Base-by-base conservation (phyloP, 2,329 filamentous ascomycete genomes). In the Alternaria arbusti region DNA sequence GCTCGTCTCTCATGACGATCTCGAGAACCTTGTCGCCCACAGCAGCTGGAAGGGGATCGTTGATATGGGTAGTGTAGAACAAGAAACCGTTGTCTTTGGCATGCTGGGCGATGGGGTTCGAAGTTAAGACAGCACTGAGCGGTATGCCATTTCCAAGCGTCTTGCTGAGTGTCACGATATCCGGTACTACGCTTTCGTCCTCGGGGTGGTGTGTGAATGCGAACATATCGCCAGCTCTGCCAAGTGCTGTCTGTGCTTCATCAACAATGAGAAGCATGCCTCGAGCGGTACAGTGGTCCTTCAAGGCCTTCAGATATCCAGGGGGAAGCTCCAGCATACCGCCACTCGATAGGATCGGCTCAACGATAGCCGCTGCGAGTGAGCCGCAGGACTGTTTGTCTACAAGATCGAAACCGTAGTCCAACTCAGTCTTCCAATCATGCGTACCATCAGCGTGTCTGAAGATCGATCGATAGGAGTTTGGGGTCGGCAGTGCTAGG, bases 371-470 rank as follows among this genome's bases (percentile, higher is more conserved):
- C 0, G 89, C 89, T 1, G 89, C 88, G 0, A 91, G 82, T 0
- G 87, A 89, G 0, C 88, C 89, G 59, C 84, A 85, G 1, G 84
- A 87, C 58, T 87, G 84, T 47, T 83, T 81, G 64, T 91, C 88
- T 20, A 91, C 81, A 77, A 90, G 80, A 17, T 81, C 80, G 83
- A 87, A 91, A 5, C 87, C 88, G 68, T 86, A 90, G 11, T 88
- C 84, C 13, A 91, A 78, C 72, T 91, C 89, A 0, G 86, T 85
- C 67, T 88, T 82, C 89, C 89, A 91, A 72, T 91, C 88, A 65
- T 91, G 87, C 0, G 83, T 83, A 1, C 88, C 88, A 65, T 90
- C 87, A 0, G 84, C 22, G 36, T 85, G 83, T 10, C 86, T 83
- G 74, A 91, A 91, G 0, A 85, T 81, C 0, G 88, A 90, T 5